Evolutionary conservation across 345 rosid genomes (phyloP), one percentile per base, ranked within the genome.

Genomic region (Triadica sebifera): DNA sequence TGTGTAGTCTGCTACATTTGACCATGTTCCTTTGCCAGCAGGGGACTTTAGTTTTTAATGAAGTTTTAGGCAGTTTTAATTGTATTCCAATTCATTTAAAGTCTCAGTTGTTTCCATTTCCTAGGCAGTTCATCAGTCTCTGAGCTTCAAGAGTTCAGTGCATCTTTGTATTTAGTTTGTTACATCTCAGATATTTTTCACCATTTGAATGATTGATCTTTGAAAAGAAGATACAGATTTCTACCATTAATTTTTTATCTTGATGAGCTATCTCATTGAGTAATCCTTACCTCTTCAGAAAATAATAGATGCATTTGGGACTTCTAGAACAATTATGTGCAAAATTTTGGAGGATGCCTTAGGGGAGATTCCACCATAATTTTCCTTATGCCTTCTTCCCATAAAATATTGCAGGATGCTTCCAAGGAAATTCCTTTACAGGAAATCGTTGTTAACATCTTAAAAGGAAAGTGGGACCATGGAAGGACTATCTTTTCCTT

Each of bases 381-480:
- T 38, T 55, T 58, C 16, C 34, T 65, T 43, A 37, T 4, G 29
- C 1, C 50, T 75, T 59, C 55, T 73, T 63, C 47, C 8, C 76
- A 17, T 19, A 62, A 74, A 74, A 68, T 5, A 57, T 78, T 85
- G 74, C 79, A 94, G 98, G 88, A 46, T 80, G 85, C 87, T 37
- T 72, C 58, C 38, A 67, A 80, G 41, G 92, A 82, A 72, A 49
- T 84, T 74, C 91, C 92, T 53, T 73, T 91, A 74, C 74, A 82
- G 67, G 97, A 95, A 50, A 85, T 88, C 65, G 73, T 90, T 64
- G 67, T 80, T 57, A 81, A 77, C 77, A 87, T 92, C 66, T 81
- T 95, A 69, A 87, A 87, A 12, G 93, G 83, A 68, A 84, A 85
- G 7, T 93, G 98, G 98, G 92, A 95, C 85, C 96, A 95, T 81